Base-by-base conservation (phyloP, 345 rosid species). In the Hypericum perforatum region DNA sequence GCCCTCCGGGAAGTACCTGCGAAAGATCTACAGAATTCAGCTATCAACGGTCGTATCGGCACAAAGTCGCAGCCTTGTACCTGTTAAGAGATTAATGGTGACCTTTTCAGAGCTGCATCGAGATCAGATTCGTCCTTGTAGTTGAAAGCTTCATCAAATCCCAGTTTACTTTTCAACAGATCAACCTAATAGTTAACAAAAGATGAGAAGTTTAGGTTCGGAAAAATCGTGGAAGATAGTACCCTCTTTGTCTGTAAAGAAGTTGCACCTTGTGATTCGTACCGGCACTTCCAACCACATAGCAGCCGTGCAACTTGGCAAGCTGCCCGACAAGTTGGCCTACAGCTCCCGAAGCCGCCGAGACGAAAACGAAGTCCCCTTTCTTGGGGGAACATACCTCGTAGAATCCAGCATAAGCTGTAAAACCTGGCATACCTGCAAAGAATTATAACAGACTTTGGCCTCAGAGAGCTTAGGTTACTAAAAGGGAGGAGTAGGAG, bases 251-350 rank as follows among this genome's bases (percentile, higher is more conserved):
- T 51, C 29, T 45, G 22, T 5, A 11, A 44, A 16, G 11, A 7
- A 16, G 2, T 39, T 46, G 14, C 48, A 77, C 88, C 74, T 84
- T 84, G 53, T 63, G 73, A 16, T 58, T 62, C 38, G 76, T 74
- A 45, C 94, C 88, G 5, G 84, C 85, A 37, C 83, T 79, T 14
- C 94, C 94, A 74, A 81, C 88, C 9, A 81, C 82, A 37, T 71
- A 70, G 71, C 94, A 84, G 29, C 94, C 94, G 11, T 78, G 77
- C 54, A 81, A 57, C 68, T 84, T 81, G 55, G 94, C 88, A 10
- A 84, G 68, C 67, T 84, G 92, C 16, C 92, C 92, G 53, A 81
- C 88, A 67, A 83, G 84, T 58, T 83, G 91, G 15, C 91, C 90
- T 7, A 80, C 86, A 0, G 91, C 91, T 45, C 91, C 88, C 1